phyloP scores from a whole-genome alignment of 331 rosid genomes.

The Pyrus hybrid region DNA sequence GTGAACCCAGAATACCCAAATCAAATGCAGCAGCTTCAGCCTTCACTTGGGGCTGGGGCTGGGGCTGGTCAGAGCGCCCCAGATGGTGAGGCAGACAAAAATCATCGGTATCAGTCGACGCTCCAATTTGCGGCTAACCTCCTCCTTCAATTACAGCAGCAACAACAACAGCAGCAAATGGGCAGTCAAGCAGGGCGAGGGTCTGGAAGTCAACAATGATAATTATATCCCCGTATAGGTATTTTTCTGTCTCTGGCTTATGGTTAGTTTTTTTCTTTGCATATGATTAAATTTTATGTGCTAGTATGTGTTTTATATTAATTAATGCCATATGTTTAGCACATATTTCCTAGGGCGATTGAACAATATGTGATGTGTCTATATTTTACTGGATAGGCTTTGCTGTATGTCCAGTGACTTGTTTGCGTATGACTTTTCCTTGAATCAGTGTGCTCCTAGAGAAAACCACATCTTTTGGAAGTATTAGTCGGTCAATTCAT shows the following conservation, averaged over 20 bases:
- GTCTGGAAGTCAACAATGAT: conserved; percentile 67
- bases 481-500: not conserved
- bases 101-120: conserved; percentile 79
- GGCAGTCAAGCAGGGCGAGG: conserved; percentile 46
- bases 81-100: conserved; percentile 78
- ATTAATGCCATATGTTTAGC: not conserved
- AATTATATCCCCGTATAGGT: conserved; percentile 36
- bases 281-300: not conserved
- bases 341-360: not conserved
- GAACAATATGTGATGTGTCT: not conserved
- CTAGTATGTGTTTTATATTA: not conserved
- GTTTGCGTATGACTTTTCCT: conserved; percentile 2
- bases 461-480: not conserved
- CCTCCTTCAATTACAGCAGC: conserved; percentile 87
- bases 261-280: not conserved
- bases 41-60: conserved; percentile 31
- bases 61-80: conserved; percentile 50
- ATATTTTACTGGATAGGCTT: not conserved
- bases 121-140: conserved; percentile 87
- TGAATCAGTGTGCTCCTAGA: not conserved
- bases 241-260: conserved; percentile 9
- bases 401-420: not conserved
- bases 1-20: conserved; percentile 41
- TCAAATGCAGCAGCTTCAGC: conserved; percentile 53
- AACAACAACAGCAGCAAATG: conserved; percentile 39